phyloP scores from a whole-genome alignment of 352 stramenopile species.

The Globisporangium paddicum region DNA sequence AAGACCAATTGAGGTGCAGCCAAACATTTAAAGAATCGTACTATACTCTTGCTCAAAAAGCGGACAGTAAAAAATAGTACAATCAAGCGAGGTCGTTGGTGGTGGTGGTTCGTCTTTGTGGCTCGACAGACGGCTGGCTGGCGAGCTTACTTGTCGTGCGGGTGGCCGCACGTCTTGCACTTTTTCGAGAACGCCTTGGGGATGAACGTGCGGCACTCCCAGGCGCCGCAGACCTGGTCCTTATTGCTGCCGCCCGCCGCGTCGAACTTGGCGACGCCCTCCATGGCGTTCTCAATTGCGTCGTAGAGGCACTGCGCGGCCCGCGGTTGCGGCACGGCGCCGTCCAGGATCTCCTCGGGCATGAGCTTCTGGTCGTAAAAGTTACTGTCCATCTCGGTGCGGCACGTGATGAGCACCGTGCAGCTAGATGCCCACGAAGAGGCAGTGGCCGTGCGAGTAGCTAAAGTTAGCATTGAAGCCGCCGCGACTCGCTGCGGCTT shows the following conservation, averaged over 20 bases:
- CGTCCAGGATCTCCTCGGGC: constrained; percentile 72
- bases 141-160: constrained; percentile 45
- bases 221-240: constrained; percentile 42
- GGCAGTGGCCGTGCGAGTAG: constrained; percentile 90
- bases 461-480: constrained; percentile 91
- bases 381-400: constrained; percentile 92
- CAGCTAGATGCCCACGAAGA: constrained; percentile 93
- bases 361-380: constrained; percentile 91
- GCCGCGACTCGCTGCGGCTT: constrained; percentile 70
- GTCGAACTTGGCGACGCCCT: constrained; percentile 61
- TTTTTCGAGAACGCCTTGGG: constrained; percentile 72
- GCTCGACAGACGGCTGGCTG: too few species aligned
- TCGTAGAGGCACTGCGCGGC: constrained; percentile 76
- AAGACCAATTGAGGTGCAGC: too few species aligned
- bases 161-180: constrained; percentile 66
- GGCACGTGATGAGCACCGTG: constrained; percentile 89
- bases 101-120: too few species aligned
- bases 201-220: constrained; percentile 49
- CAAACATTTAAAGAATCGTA: too few species aligned
- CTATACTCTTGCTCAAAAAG: too few species aligned
- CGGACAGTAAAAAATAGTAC: too few species aligned
- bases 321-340: constrained; percentile 44
- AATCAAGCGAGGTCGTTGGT: too few species aligned
- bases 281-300: constrained; percentile 71
- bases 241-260: constrained; percentile 15